Percentiles rank a stretch among this genome's conserved stretches.
Evolutionary conservation across 345 rosid species (phyloP).

Genomic region (Gossypium herbaceum): DNA sequence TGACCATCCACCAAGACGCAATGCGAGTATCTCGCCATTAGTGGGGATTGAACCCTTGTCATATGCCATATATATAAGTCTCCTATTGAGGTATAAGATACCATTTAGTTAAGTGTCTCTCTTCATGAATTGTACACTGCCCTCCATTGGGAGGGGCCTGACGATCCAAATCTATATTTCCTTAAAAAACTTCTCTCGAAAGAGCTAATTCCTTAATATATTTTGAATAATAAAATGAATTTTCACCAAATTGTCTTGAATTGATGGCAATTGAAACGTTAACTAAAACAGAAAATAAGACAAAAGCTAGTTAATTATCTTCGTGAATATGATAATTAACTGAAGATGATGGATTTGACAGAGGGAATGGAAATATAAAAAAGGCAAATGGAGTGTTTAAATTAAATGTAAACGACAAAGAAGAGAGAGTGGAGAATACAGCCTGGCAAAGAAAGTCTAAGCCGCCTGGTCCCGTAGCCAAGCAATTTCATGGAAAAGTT

Average conservation of each 20-base stretch:
- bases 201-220: background rate
- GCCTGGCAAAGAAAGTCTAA: background rate
- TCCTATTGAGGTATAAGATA: too few species aligned
- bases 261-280: background rate
- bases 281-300: background rate
- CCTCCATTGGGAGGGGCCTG: too few species aligned
- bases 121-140: too few species aligned
- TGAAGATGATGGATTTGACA: background rate
- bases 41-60: too few species aligned
- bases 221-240: background rate
- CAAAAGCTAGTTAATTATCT: background rate
- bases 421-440: background rate
- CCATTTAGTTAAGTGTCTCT: too few species aligned
- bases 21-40: too few species aligned
- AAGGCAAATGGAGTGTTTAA: background rate
- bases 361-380: background rate
- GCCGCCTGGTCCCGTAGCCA: background rate
- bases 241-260: background rate
- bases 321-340: background rate
- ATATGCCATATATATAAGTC: too few species aligned
- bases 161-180: accelerated
- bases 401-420: conserved; percentile 5
- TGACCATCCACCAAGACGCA: too few species aligned
- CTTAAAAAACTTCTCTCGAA: too few species aligned
- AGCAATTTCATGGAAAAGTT: background rate